Evolutionary conservation across 176 grass and related monocot genomes (phyloP), one percentile per base, ranked within the genome.

Genomic region (Ensete glaucum): DNA sequence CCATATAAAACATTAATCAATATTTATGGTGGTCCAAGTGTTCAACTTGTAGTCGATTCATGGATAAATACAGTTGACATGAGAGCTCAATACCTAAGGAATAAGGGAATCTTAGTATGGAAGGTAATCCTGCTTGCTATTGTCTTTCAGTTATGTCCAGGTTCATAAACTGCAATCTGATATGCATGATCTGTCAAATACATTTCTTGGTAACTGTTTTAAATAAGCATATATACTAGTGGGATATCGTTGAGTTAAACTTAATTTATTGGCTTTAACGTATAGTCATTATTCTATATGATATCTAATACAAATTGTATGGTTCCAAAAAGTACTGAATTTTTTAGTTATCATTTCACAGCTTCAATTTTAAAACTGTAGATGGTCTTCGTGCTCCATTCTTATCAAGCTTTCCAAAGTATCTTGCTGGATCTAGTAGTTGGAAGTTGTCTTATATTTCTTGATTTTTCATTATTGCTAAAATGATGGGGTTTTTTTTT

Each of bases 21-120:
- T 7, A 88, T 99, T 66, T 99, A 99, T 72, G 96, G 96, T 73
- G 96, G 96, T 55, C 96, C 96, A 3, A 85, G 91, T 78, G 88
- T 95, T 74, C 96, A 99, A 79, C 81, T 94, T 19, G 91, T 99
- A 51, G 86, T 78, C 64, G 96, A 99, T 85, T 86, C 91, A 34
- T 99, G 96, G 96, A 84, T 94, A 48, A 89, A 85, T 84, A 99
- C 90, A 74, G 96, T 99, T 84, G 96, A 99, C 80, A 99, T 99
- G 96, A 94, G 96, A 84, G 91, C 96, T 62, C 96, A 99, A 63
- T 99, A 82, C 67, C 82, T 99, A 63, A 86, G 88, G 71, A 95
- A 86, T 58, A 99, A 95, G 85, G 91, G 96, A 53, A 81, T 99
- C 66, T 88, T 95, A 87, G 96, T 99, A 64, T 99, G 96, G 96